Conservation (phyloP, 345 rosid genomes). For the Acer campestre region DNA sequence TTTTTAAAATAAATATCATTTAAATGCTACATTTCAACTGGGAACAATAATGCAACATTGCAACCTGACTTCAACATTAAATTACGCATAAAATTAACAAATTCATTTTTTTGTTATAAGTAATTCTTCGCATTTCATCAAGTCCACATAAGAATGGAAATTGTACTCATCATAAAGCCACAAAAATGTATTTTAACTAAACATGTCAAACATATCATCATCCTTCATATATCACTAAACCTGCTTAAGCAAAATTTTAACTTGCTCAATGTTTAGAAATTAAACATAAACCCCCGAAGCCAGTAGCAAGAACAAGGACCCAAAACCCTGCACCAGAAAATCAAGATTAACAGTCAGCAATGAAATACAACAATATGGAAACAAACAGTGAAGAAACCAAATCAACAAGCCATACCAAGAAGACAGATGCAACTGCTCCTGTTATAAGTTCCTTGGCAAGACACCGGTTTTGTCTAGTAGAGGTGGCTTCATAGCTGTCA, state of each 20-base stretch:
- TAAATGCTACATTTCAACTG: no score
- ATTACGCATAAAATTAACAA: neutral
- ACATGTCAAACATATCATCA: conserved; percentile 17
- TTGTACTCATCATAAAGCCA: conserved; percentile 10
- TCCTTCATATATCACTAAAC: conserved; percentile 1
- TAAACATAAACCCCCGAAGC: conserved; percentile 88
- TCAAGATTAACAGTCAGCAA: conserved; percentile 15
- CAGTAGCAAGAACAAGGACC: conserved; percentile 87
- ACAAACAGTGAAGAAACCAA: neutral
- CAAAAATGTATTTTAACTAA: conserved; percentile 10
- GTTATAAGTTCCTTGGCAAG: conserved; percentile 70
- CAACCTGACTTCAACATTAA: neutral
- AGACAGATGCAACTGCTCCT: conserved; percentile 76
- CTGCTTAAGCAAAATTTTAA: conserved; percentile 22
- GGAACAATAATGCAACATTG: neutral
- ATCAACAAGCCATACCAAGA: conserved; percentile 55
- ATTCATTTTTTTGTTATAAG: neutral
- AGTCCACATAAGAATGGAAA: neutral
- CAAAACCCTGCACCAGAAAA: conserved; percentile 76
- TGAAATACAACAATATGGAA: neutral
- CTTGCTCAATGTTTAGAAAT: conserved; percentile 15
- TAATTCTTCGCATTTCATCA: neutral
- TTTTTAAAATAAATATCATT: no score
- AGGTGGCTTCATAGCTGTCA: conserved; percentile 87
- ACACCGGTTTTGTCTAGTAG: conserved; percentile 73